Evolutionary conservation across 768 basidiomycete species (phyloP), one percentile per base, ranked within the genome.

Genomic region (Lactifluus pinguis): DNA sequence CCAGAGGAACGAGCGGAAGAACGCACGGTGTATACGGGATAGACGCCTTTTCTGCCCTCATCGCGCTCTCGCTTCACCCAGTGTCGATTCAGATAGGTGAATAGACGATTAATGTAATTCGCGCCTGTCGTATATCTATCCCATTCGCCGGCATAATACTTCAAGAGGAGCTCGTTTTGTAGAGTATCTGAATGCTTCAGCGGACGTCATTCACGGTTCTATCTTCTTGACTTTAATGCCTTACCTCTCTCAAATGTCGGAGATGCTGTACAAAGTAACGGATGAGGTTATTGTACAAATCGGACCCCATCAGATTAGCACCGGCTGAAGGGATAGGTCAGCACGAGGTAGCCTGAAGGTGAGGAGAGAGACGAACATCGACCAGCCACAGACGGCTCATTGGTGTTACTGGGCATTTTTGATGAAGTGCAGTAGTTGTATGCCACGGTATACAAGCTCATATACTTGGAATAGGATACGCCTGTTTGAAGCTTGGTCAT

Each of bases 51-150:
- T 68, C 95, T 80, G 15, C 97, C 97, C 72, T 98, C 95, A 68
- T 98, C 95, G 69, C 95, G 84, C 72, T 99, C 97, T 55, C 95
- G 82, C 76, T 95, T 95, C 48, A 99, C 95, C 97, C 97, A 99
- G 74, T 98, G 94, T 54, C 95, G 91, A 74, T 99, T 98, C 59
- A 99, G 81, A 76, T 98, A 98, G 2, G 92, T 95, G 77, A 98
- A 98, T 39, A 99, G 76, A 58, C 95, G 88, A 72, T 98, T 95
- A 74, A 98, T 92, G 71, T 97, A 98, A 70, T 91, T 93, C 1
- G 95, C 95, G 50, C 95, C 95, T 2, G 87, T 95, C 0, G 97
- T 99, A 76, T 98, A 98, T 48, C 94, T 81, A 68, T 91, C 88
- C 97, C 97, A 98, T 73, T 98, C 93, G 61, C 74, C 72, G 1